Percentiles rank a stretch among this genome's conserved stretches.
phyloP scores from a whole-genome alignment of 805 yeast genomes.

The Hanseniaspora lachancei region DNA sequence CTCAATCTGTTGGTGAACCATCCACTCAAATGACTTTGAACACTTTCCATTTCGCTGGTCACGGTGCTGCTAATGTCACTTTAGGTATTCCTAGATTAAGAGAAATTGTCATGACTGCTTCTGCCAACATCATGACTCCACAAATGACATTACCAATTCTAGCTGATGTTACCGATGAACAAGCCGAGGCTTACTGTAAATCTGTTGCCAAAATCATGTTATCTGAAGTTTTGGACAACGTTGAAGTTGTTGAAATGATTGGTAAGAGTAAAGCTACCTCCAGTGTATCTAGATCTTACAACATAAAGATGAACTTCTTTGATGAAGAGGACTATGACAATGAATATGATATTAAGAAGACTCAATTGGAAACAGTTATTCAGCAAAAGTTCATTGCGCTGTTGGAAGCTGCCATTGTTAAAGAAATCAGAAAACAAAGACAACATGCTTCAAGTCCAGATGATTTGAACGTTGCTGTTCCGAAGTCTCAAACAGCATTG shows the following conservation, averaged over 20 bases:
- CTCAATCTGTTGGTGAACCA: constrained; percentile 98
- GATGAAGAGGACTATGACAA: constrained; percentile 60
- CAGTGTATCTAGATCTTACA: constrained; percentile 55
- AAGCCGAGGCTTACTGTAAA: constrained; percentile 88
- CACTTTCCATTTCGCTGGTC: constrained; percentile 98
- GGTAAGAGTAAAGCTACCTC: constrained; percentile 40
- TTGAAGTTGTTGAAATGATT: constrained; percentile 77
- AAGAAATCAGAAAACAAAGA: constrained; percentile 74
- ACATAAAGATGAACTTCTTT: constrained; percentile 62
- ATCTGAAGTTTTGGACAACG: constrained; percentile 78
- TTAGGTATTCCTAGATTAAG: constrained; percentile 99
- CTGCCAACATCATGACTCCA: constrained; percentile 91
- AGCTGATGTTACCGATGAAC: constrained; percentile 65
- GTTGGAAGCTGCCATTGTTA: constrained; percentile 59
- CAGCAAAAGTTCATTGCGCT: constrained; percentile 50
- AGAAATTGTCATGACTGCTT: constrained; percentile 99
- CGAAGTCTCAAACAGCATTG: constrained; percentile 38
- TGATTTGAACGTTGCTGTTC: constrained; percentile 58
- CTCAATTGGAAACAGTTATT: constrained; percentile 59
- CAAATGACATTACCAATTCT: constrained; percentile 89
- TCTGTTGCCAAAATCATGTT: constrained; percentile 71
- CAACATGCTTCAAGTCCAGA: constrained; percentile 40
- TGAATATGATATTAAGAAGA: constrained; percentile 79
- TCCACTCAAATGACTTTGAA: constrained; percentile 97
- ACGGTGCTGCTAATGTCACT: constrained; percentile 99